Evolutionary conservation across 208 protist genomes (phyloP), one percentile per base, ranked within the genome.

Genomic region (Trypanosoma cruzi): DNA sequence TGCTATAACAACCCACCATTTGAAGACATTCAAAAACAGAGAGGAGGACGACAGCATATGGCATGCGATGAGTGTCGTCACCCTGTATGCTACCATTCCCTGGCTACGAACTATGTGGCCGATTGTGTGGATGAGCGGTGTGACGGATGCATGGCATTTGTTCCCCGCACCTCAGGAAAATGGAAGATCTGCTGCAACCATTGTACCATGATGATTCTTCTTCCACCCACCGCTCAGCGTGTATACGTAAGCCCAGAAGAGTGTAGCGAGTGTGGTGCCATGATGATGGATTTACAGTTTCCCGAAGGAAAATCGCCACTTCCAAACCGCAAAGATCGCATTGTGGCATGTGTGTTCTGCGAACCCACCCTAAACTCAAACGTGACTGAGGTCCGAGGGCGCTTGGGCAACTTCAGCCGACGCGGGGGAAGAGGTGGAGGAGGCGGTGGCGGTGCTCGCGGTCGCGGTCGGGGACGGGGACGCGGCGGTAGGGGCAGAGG

Each of bases 1-100:
- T 98, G 96, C 79, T 98, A 97, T 81, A 98, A 98, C 75, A 92
- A 98, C 63, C 96, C 96, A 10, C 92, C 94, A 0, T 96, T 98
- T 68, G 92, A 97, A 59, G 86, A 96, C 46, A 61, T 36, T 52
- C 4, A 34, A 55, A 54, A 60, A 46, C n/a, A n/a, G n/a, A 44
- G 32, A 22, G 34, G 68, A 20, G 58, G 73, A 31, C 56, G 58
- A 48, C 75, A 75, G 5, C 73, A 89, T 59, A 96, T 97, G 88
- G 84, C 71, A 14, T 98, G 96, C 76, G 94, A 97, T 66, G 84
- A 92, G 60, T 98, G 96, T 84, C 67, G 80, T n/a, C 92, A 98
- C 74, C 92, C 95, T 11, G 96, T 88, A 29, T 98, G 96, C 77
- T 75, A 86, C 73, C 85, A 97, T 71, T 92, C 82, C 18, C 79